A percentile compares a stretch with the other conserved stretches of the same genome.
Evolutionary conservation across 495 filamentous ascomycete species (phyloP).

Genomic region (Sordaria brevicollis): DNA sequence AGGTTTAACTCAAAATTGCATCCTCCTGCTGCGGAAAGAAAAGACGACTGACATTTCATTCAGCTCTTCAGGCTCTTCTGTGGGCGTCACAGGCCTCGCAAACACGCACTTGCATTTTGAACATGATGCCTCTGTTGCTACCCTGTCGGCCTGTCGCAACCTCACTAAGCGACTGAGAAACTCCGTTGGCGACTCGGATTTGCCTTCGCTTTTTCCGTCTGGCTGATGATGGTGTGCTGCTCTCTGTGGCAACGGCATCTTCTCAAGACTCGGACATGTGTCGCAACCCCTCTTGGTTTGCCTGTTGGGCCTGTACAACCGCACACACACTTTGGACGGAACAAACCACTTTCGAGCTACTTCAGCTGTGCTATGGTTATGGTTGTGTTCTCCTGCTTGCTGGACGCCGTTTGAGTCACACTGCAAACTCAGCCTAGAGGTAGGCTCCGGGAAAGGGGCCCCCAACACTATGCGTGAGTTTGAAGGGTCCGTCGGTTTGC

Average conservation of each 20-base stretch:
- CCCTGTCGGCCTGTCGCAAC: background rate
- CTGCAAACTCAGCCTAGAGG: background rate
- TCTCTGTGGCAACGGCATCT: background rate
- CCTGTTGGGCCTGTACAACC: background rate
- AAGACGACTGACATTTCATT: background rate
- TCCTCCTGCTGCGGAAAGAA: background rate
- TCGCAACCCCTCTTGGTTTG: background rate
- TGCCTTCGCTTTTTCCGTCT: background rate
- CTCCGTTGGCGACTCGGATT: background rate
- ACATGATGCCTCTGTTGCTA: background rate
- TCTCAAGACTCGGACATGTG: background rate
- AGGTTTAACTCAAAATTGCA: background rate
- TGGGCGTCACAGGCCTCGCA: background rate
- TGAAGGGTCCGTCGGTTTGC: background rate
- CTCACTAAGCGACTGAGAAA: background rate
- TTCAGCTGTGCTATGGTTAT: background rate
- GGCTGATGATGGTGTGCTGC: background rate
- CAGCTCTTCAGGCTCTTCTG: background rate
- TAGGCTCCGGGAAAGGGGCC: background rate
- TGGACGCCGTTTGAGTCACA: background rate
- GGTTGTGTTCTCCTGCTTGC: background rate
- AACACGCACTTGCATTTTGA: background rate
- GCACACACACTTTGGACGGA: background rate
- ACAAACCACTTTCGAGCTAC: background rate
- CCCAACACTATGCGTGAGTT: background rate